Percentiles rank a stretch among this genome's conserved stretches.
These are phyloP conservation scores for Crucibulum laeve DNA, from an alignment of 768 basidiomycete genomes.

Conservation along the genomic window DNA sequence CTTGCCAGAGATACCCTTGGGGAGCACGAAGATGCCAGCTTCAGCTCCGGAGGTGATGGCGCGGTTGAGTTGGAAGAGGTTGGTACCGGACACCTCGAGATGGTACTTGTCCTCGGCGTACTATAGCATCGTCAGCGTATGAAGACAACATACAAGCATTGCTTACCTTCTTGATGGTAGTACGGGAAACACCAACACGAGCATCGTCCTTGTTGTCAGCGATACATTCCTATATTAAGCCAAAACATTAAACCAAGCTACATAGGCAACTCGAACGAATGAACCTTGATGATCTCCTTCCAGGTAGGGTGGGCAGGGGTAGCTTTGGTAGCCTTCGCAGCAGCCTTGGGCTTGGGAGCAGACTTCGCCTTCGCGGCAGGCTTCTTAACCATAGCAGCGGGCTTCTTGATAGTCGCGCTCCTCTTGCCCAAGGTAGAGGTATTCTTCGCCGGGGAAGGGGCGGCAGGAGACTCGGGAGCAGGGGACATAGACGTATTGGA, in stretches of 20 bases:
- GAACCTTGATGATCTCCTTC: constrained; percentile 52
- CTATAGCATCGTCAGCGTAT: constrained; percentile 31
- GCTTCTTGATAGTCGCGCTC: constrained; percentile 14
- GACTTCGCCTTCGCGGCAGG: constrained; percentile 16
- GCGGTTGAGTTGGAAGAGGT: constrained; percentile 66
- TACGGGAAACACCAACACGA: constrained; percentile 71
- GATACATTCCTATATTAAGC: constrained; percentile 63
- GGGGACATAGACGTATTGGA: constrained; percentile 20
- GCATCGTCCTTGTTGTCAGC: constrained; percentile 56
- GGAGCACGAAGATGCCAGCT: constrained; percentile 28
- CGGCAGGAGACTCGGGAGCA: constrained; percentile 12
- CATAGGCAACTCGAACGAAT: constrained; percentile 1
- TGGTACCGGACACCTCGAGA: constrained; percentile 62
- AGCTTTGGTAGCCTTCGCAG: constrained; percentile 22
- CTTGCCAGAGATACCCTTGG: constrained; percentile 51
- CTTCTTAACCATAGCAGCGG: constrained; percentile 12
- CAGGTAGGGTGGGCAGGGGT: constrained; percentile 38
- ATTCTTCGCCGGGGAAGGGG: constrained; percentile 15
- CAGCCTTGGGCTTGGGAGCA: constrained; percentile 23
- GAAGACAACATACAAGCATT: neutral
- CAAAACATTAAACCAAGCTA: neutral
- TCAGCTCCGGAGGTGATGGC: constrained; percentile 73
- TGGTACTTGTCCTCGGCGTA: constrained; percentile 82
- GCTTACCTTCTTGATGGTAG: constrained; percentile 77
- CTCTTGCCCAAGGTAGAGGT: constrained; percentile 7